Base-by-base conservation (phyloP, 345 rosid genomes). In the Schrenkiella parvula region DNA sequence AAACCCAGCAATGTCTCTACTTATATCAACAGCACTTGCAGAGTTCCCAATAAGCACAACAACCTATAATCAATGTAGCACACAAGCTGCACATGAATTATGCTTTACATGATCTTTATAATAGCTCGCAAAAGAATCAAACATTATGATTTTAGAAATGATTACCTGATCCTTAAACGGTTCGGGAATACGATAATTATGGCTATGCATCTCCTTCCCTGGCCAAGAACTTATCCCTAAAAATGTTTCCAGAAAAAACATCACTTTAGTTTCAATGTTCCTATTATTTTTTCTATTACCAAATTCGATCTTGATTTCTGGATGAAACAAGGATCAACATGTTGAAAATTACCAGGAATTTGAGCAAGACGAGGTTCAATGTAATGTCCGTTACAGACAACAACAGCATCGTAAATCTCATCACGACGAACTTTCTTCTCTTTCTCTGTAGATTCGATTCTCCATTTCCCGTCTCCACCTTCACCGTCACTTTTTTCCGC, bases 141-240 rank as follows among this genome's bases (percentile, higher is more conserved):
- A 42, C 55, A 8, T 4, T 63, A 9, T 43, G 6, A 52, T 48
- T 8, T 2, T 22, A 4, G 5, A 12, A 62, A 53, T 14, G 77
- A 84, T 19, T 82, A 88, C 98, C 80, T 80, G 88, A 80, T 82
- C 89, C 17, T 39, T 84, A 38, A 84, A 91, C 6, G 86, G 88
- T 53, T 84, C 86, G 0, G 95, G 93, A 52, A 67, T 35, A 11
- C 98, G 88, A 38, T 91, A 91, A 42, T 83, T 91, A 83, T 91
- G 97, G 66, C 98, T 89, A 79, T 93, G 90, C 76, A 88, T 80
- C 78, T 89, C 92, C 79, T 83, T 89, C 67, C 98, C 97, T 2
- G 95, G 97, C 98, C 98, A 93, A 28, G 72, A 72, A 73, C 80
- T 38, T 52, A 89, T 80, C 52, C 98, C 98, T 89, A 70, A 8